Percentiles rank a stretch among this genome's conserved stretches.
Conservation (phyloP, 495 filamentous ascomycete genomes). For the Gamarada debralockiae region DNA sequence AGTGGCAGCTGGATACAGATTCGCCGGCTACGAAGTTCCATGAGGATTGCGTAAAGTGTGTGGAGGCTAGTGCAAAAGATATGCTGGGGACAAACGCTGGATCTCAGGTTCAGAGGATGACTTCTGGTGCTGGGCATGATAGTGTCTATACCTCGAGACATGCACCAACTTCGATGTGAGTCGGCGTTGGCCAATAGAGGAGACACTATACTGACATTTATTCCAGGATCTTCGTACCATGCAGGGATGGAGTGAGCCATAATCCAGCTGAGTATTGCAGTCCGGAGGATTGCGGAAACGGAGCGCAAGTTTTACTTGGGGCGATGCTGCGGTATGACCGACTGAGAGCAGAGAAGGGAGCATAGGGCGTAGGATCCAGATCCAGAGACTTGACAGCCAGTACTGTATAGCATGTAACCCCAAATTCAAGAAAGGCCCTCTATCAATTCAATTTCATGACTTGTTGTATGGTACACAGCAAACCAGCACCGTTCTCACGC, state of each 20-base stretch:
- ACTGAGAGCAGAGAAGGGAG: slow-evolving; percentile 19
- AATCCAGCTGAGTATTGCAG: slow-evolving; percentile 45
- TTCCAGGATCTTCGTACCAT: slow-evolving; percentile 42
- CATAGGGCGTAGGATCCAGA: not conserved
- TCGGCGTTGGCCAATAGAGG: not conserved
- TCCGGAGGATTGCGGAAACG: slow-evolving; percentile 35
- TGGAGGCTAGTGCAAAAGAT: slow-evolving; percentile 55
- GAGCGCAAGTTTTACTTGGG: slow-evolving; percentile 23
- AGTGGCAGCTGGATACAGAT: slow-evolving; percentile 58
- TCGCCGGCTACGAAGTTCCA: slow-evolving; percentile 68
- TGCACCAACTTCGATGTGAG: slow-evolving; percentile 40
- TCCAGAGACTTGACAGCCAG: not conserved
- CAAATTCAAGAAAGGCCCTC: slow-evolving; percentile 2
- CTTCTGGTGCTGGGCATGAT: slow-evolving; percentile 46
- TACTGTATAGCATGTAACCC: not conserved
- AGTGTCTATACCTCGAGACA: slow-evolving; percentile 24
- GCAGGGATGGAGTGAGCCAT: slow-evolving; percentile 42
- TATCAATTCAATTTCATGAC: slow-evolving; percentile 21
- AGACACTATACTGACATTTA: not conserved
- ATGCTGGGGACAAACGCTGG: slow-evolving; percentile 38
- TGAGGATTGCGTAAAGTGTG: slow-evolving; percentile 62
- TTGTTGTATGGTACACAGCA: slow-evolving; percentile 23
- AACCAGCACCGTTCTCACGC: slow-evolving; percentile 12
- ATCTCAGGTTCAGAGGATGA: slow-evolving; percentile 43
- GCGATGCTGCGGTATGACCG: slow-evolving; percentile 25